A percentile compares a stretch with the other conserved stretches of the same genome.
Evolutionary conservation across 1,284 basidiomycete genomes (phyloP).

Genomic region (Rhodofomes roseus): DNA sequence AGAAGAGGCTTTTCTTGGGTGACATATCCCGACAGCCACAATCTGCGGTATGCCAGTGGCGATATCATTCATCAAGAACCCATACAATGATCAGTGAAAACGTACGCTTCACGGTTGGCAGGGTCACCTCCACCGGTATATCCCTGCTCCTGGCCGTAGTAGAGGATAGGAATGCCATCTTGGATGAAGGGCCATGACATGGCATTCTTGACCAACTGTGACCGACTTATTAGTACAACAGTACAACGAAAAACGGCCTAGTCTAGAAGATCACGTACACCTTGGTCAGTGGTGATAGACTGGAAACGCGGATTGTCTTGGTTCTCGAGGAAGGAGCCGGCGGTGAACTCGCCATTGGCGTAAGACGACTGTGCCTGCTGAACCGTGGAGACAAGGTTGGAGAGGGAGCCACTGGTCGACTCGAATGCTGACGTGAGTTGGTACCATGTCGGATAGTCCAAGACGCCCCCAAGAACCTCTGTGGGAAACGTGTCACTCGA

Average conservation of each 20-base stretch:
- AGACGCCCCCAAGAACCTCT: constrained; percentile 58
- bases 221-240: not conserved
- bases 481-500: not conserved
- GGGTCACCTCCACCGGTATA: constrained; percentile 34
- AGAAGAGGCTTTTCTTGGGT: constrained; percentile 46
- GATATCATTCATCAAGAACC: too few species aligned
- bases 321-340: constrained; percentile 81
- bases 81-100: too few species aligned
- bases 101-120: constrained; percentile 62
- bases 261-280: too few species aligned
- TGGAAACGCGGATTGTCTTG: constrained; percentile 78
- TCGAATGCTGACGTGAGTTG: constrained; percentile 65
- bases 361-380: constrained; percentile 49
- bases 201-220: constrained; percentile 24
- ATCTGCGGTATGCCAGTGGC: too few species aligned
- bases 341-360: constrained; percentile 30
- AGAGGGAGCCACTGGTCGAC: constrained; percentile 55
- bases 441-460: constrained; percentile 72
- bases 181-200: constrained; percentile 40
- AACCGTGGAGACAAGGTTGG: constrained; percentile 51
- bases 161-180: constrained; percentile 69
- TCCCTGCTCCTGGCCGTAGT: constrained; percentile 39
- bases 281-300: constrained; percentile 53
- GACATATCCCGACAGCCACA: constrained; percentile 1
- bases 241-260: not conserved